Evolutionary conservation across 2,329 filamentous ascomycete species (phyloP).

Genomic region (Penicillium palitans): DNA sequence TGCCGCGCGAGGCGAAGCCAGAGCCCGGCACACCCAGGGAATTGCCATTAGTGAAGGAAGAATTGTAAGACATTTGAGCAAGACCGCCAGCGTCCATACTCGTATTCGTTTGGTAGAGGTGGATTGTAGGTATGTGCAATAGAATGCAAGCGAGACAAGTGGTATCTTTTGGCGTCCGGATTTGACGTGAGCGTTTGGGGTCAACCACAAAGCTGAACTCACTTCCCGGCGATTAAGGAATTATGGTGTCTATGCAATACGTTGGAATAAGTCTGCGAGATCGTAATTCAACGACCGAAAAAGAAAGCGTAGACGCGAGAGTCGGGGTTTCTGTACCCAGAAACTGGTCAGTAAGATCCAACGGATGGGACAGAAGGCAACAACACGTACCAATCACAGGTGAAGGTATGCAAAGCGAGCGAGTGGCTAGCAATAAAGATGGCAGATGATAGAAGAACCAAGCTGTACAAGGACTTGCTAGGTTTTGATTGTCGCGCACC

Average conservation of each 20-base stretch:
- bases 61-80: slow-evolving; percentile 96
- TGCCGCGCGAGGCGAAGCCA: slow-evolving; percentile 81
- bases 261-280: slow-evolving; percentile 13
- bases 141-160: slow-evolving; percentile 10
- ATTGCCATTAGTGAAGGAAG: slow-evolving; percentile 63
- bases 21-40: slow-evolving; percentile 74
- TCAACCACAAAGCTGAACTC: slow-evolving; percentile 31
- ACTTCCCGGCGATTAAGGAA: slow-evolving; percentile 32
- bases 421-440: slow-evolving; percentile 23
- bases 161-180: slow-evolving; percentile 16
- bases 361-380: slow-evolving; percentile 6
- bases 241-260: slow-evolving; percentile 30
- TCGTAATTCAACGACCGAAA: slow-evolving; percentile 7
- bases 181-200: slow-evolving; percentile 24
- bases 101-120: slow-evolving; percentile 31
- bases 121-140: slow-evolving; percentile 35
- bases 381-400: slow-evolving; percentile 22
- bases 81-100: slow-evolving; percentile 94
- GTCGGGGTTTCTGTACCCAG: slow-evolving; percentile 15
- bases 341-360: background rate
- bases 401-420: slow-evolving; percentile 24
- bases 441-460: slow-evolving; percentile 16
- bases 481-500: slow-evolving; percentile 7
- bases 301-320: slow-evolving; percentile 6
- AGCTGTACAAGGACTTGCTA: slow-evolving; percentile 23